Conservation (phyloP, 129 eudicot genomes). For the Helichrysum umbraculigerum region DNA sequence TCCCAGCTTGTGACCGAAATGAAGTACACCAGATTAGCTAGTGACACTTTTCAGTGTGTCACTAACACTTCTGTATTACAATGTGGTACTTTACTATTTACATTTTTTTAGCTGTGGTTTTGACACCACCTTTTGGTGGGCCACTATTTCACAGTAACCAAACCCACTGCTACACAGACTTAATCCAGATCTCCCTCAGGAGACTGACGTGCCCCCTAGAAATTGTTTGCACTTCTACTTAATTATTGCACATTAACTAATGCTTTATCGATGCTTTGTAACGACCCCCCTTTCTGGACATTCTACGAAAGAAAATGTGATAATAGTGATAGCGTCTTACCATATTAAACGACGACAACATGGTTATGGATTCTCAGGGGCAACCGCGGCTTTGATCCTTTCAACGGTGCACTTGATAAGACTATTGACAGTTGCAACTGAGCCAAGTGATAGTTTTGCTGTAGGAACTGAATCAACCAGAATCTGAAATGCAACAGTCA, state of each 20-base stretch:
- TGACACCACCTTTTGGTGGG: too few relatives aligned
- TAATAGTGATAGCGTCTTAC: slow-evolving; percentile 28
- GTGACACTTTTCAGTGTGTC: too few relatives aligned
- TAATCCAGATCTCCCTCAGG: too few relatives aligned
- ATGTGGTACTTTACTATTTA: too few relatives aligned
- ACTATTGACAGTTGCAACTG: slow-evolving; percentile 53
- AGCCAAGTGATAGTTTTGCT: slow-evolving; percentile 53
- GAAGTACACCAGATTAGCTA: too few relatives aligned
- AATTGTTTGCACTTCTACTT: background rate
- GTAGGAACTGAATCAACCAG: slow-evolving; percentile 59
- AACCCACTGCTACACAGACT: too few relatives aligned
- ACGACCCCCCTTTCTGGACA: background rate
- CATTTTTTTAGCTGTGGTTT: too few relatives aligned
- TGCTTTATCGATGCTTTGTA: background rate
- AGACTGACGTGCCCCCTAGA: too few relatives aligned
- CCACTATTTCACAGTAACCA: too few relatives aligned
- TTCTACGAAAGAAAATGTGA: background rate
- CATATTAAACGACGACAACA: slow-evolving; percentile 19
- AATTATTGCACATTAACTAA: background rate
- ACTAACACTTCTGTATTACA: too few relatives aligned
- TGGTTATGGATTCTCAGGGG: slow-evolving; percentile 29
- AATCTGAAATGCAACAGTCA: slow-evolving; percentile 67
- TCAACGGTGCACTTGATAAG: slow-evolving; percentile 63
- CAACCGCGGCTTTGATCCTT: slow-evolving; percentile 50
- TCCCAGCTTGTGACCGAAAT: background rate